phyloP scores from a whole-genome alignment of 805 yeast species.

The Lipomyces chichibuensis region DNA sequence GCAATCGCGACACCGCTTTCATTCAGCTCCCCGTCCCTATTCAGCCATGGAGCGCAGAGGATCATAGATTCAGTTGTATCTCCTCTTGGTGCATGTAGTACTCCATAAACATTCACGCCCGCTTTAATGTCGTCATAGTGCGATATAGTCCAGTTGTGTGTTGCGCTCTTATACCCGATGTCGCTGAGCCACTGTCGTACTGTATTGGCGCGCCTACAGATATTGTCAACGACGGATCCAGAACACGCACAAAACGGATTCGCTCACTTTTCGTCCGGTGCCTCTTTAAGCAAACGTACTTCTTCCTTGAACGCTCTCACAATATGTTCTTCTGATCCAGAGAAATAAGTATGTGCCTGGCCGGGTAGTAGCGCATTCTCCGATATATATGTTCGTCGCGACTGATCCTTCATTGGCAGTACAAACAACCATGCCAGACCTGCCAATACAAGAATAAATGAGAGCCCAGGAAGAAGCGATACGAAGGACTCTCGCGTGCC shows the following conservation, averaged over 20 bases:
- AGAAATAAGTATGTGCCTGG: conserved; percentile 86
- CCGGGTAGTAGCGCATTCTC: conserved; percentile 98
- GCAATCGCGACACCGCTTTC: conserved; percentile 79
- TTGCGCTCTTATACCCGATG: conserved; percentile 69
- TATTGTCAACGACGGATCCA: not conserved
- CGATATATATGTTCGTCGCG: conserved; percentile 79
- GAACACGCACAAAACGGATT: not conserved
- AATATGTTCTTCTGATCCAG: conserved; percentile 93
- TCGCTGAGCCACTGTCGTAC: conserved; percentile 65
- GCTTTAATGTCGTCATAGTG: conserved; percentile 38
- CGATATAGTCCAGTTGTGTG: conserved; percentile 46
- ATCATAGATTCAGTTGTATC: conserved; percentile 96
- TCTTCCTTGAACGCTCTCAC: conserved; percentile 81
- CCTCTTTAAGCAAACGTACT: conserved; percentile 46
- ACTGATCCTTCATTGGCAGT: conserved; percentile 81
- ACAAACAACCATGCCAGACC: conserved; percentile 61
- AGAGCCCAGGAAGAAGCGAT: conserved; percentile 11
- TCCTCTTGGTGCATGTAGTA: conserved; percentile 90
- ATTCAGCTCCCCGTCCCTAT: conserved; percentile 65
- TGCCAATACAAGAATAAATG: conserved; percentile 10
- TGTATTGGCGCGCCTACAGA: conserved; percentile 49
- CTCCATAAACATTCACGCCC: conserved; percentile 68
- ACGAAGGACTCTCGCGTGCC: conserved; percentile 4
- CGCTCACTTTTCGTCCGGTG: conserved; percentile 34
- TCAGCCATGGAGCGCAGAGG: conserved; percentile 83